Conservation (phyloP, 768 basidiomycete genomes). For the Serendipita sp. region DNA sequence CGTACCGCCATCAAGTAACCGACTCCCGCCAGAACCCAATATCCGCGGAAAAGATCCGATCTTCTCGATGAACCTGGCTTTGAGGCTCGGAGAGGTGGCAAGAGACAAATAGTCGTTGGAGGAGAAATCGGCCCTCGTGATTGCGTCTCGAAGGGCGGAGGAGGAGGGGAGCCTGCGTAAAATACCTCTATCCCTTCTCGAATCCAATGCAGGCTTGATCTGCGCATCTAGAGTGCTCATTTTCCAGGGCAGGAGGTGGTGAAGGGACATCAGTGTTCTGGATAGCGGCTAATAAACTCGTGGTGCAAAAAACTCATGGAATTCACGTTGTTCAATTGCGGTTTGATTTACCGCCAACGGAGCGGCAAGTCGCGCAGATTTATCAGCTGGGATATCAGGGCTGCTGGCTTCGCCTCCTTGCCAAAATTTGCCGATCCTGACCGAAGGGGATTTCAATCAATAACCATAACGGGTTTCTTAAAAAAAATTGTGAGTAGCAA, state of each 20-base stretch:
- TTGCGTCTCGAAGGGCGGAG: constrained; percentile 23
- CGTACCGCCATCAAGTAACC: constrained; percentile 64
- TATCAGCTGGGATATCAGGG: no score
- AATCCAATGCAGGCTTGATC: constrained; percentile 38
- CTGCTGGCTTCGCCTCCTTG: no score
- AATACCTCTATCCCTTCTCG: constrained; percentile 51
- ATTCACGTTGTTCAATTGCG: no score
- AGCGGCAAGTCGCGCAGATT: no score
- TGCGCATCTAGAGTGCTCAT: constrained; percentile 19
- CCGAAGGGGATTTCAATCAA: no score
- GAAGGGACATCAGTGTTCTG: background rate
- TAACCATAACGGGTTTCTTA: no score
- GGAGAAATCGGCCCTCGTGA: constrained; percentile 45
- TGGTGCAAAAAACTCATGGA: no score
- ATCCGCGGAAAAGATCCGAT: constrained; percentile 34
- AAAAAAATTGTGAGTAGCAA: no score
- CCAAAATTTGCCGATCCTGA: no score
- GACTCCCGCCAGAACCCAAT: constrained; percentile 76
- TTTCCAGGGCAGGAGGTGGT: background rate
- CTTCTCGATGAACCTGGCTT: constrained; percentile 39
- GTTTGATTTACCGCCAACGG: no score
- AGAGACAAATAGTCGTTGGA: constrained; percentile 91
- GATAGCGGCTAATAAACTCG: no score
- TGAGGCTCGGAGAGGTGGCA: constrained; percentile 40
- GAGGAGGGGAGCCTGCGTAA: constrained; percentile 52